phyloP scores from a whole-genome alignment of 148 eudicot genomes.

The Nyssa sinensis region DNA sequence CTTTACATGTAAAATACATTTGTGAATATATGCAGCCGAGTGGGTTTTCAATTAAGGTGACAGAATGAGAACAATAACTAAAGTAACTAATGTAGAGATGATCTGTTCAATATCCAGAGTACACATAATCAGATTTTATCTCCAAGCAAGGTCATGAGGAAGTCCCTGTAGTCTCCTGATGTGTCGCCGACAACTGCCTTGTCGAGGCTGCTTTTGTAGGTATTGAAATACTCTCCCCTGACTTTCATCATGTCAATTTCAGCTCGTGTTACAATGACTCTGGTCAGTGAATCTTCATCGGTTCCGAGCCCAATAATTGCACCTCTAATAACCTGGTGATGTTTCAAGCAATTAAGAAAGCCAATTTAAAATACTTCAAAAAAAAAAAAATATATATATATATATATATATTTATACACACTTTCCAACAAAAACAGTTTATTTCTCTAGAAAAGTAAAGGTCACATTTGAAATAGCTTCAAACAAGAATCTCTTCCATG shows the following conservation, averaged over 20 bases:
- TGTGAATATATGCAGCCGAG: no score
- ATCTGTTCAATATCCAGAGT: no score
- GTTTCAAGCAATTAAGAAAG: neutral
- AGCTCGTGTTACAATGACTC: slow-evolving; percentile 74
- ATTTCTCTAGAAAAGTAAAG: neutral
- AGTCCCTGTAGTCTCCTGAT: slow-evolving; percentile 62
- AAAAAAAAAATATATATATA: no score
- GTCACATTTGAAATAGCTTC: neutral
- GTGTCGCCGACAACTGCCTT: slow-evolving; percentile 71
- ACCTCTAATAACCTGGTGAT: slow-evolving; percentile 53
- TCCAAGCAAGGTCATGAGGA: slow-evolving; percentile 73
- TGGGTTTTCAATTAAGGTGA: no score
- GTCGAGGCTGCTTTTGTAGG: slow-evolving; percentile 46
- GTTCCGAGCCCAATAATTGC: slow-evolving; percentile 69
- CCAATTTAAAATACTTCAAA: no score
- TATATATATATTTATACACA: no score
- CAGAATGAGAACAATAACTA: no score
- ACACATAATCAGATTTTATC: slow-evolving; percentile 16
- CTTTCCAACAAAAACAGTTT: neutral
- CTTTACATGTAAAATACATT: no score
- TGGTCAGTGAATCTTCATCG: slow-evolving; percentile 74
- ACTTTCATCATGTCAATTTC: slow-evolving; percentile 76
- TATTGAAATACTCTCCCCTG: slow-evolving; percentile 38
- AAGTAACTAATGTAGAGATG: no score
- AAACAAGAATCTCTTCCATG: neutral